Conservation (phyloP, 1,284 basidiomycete genomes). For the Heliocybe sulcata region DNA sequence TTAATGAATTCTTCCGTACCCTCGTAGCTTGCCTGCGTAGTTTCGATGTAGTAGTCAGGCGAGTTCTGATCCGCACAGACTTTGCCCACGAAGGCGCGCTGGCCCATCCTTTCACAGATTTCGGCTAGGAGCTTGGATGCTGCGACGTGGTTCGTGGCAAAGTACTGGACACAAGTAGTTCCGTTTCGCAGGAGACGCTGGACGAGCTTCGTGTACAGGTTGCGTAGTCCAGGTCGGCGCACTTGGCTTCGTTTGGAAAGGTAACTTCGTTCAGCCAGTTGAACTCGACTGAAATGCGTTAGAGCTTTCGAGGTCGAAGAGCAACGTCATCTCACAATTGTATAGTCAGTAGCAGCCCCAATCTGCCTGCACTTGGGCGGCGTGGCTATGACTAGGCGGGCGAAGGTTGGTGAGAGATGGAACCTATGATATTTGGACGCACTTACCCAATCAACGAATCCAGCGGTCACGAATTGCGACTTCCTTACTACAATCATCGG, state of each 20-base stretch:
- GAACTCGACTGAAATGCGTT: no score
- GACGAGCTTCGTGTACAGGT: not conserved
- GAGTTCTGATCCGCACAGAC: not conserved
- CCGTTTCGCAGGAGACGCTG: conserved; percentile 2
- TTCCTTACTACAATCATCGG: no score
- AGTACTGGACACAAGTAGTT: not conserved
- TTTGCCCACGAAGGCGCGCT: not conserved
- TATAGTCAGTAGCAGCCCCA: no score
- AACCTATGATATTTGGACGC: no score
- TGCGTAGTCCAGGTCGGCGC: conserved; percentile 37
- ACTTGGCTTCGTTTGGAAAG: conserved; percentile 67
- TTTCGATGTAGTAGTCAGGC: not conserved
- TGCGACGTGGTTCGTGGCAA: not conserved
- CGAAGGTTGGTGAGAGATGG: no score
- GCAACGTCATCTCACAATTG: no score
- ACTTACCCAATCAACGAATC: no score
- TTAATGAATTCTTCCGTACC: not conserved
- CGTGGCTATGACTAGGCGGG: no score
- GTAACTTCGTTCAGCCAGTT: conserved; percentile 71
- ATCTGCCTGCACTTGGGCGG: no score
- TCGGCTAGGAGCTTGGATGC: not conserved
- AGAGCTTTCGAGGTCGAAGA: no score
- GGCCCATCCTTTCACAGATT: not conserved
- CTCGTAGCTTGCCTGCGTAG: not conserved
- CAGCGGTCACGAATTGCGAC: no score